Evolutionary conservation across 257 asterid genomes (phyloP).

Genomic region (Paulownia fortunei): DNA sequence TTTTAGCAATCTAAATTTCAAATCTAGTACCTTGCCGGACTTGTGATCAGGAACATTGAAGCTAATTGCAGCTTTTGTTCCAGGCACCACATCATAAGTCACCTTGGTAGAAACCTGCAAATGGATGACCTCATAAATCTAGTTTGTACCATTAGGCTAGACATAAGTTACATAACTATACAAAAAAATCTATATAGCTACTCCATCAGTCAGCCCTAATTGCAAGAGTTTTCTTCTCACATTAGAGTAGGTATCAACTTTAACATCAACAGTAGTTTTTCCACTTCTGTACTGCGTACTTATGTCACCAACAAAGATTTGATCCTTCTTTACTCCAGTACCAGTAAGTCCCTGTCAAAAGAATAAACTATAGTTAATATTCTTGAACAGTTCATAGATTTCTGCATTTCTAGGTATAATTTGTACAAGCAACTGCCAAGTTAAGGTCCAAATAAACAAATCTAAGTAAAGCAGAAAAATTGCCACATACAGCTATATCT

Average conservation of each 20-base stretch:
- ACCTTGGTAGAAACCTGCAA: constrained; percentile 77
- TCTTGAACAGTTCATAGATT: constrained; percentile 1
- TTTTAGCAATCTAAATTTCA: neutral
- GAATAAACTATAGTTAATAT: constrained; percentile 6
- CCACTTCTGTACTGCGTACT: constrained; percentile 71
- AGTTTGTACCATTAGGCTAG: neutral
- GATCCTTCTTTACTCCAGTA: constrained; percentile 73
- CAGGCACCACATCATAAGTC: constrained; percentile 56
- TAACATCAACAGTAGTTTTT: constrained; percentile 72
- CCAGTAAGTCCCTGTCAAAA: constrained; percentile 77
- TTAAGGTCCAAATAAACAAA: neutral
- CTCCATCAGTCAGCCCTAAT: constrained; percentile 2
- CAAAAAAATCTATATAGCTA: neutral
- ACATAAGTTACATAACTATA: neutral
- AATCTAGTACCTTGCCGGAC: constrained; percentile 78
- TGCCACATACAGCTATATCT: neutral
- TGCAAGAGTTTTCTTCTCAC: constrained; percentile 47
- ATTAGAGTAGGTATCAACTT: constrained; percentile 80
- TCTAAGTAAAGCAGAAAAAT: neutral
- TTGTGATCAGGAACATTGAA: constrained; percentile 85
- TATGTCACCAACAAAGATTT: constrained; percentile 76
- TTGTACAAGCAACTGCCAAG: neutral
- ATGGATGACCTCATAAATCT: constrained; percentile 17
- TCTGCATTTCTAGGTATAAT: neutral
- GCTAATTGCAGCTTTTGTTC: constrained; percentile 76